Conservation (phyloP, 208 protist species). For the Strigomonas culicis region DNA sequence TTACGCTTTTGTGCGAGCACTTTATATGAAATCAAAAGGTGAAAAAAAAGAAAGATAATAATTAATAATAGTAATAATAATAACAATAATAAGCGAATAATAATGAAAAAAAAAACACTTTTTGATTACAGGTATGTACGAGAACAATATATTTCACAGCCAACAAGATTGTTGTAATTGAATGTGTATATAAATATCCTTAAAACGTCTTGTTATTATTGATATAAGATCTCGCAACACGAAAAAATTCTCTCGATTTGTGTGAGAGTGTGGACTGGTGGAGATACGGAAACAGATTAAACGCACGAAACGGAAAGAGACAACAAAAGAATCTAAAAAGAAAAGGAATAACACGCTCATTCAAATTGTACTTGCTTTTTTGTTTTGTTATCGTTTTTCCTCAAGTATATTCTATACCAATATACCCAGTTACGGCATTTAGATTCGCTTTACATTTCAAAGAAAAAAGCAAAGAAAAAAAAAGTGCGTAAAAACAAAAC, state of each 20-base stretch:
- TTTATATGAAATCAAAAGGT: too few species aligned
- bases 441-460: background rate
- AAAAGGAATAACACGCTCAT: background rate
- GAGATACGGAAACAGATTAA: background rate
- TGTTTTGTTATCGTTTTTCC: slow-evolving; percentile 3
- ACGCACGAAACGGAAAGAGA: background rate
- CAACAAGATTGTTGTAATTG: too few species aligned
- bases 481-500: background rate
- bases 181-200: too few species aligned
- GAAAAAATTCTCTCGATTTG: too few species aligned
- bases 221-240: too few species aligned
- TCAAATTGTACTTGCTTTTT: background rate
- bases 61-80: background rate
- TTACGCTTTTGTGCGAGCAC: too few species aligned
- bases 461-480: slow-evolving; percentile 8
- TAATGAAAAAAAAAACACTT: background rate
- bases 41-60: slow-evolving; percentile 8
- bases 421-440: too few species aligned
- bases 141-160: too few species aligned
- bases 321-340: background rate
- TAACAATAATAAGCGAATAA: background rate
- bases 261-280: background rate
- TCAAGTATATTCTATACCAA: too few species aligned
- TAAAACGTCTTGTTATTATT: too few species aligned
- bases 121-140: background rate